These are phyloP conservation scores for Diversispora eburnea DNA, from an alignment of 192 early-diverging fungal genomes.

Conservation along the genomic window DNA sequence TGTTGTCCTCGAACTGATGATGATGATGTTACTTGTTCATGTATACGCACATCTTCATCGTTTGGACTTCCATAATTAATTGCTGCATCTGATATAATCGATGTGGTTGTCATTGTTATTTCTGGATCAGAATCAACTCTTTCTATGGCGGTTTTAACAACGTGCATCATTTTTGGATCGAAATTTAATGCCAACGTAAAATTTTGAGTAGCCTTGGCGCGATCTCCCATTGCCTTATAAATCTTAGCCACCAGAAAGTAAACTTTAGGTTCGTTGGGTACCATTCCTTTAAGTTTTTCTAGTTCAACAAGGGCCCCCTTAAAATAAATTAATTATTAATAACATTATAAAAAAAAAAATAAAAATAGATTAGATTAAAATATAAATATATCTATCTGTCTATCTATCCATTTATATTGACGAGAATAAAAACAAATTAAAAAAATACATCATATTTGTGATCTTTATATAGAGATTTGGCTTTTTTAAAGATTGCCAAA, in stretches of 20 bases:
- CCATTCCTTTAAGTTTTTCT: constrained; percentile 50
- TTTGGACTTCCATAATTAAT: too few relatives aligned
- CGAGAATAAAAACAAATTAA: background rate
- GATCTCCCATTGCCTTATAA: constrained; percentile 50
- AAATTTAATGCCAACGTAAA: constrained; percentile 66
- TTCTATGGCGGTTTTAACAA: constrained; percentile 48
- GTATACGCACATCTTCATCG: too few relatives aligned
- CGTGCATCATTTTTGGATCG: constrained; percentile 43
- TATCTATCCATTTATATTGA: background rate
- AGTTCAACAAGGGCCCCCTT: constrained; percentile 62
- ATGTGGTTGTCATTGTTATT: background rate
- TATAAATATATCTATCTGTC: background rate
- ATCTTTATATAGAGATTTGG: constrained; percentile 52
- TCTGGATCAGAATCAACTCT: constrained; percentile 29
- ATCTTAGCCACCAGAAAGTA: constrained; percentile 62
- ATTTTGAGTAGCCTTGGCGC: constrained; percentile 48
- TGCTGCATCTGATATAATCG: constrained; percentile 3
- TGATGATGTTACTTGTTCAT: too few relatives aligned
- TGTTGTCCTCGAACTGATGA: too few relatives aligned
- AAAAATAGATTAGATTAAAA: background rate
- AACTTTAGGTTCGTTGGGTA: constrained; percentile 53
- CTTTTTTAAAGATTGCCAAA: constrained; percentile 66
- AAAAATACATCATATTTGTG: background rate
- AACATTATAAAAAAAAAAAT: background rate
- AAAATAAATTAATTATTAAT: constrained; percentile 46